These are phyloP conservation scores for Colletotrichum orbiculare DNA, from an alignment of 2,329 filamentous ascomycete species.

Conservation along the genomic window DNA sequence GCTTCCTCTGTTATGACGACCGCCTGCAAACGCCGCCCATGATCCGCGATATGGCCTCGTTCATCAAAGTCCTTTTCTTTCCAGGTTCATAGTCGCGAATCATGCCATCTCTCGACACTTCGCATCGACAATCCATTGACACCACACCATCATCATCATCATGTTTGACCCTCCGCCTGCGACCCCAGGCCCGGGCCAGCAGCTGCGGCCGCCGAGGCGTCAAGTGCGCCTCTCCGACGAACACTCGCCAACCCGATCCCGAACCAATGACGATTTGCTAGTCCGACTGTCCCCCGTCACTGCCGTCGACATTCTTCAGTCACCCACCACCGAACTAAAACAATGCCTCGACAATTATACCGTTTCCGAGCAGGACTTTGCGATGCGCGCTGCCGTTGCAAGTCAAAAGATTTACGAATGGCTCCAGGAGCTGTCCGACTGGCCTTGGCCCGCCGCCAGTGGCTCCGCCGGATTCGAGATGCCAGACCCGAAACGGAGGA, in stretches of 20 bases:
- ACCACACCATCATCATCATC: slow-evolving; percentile 21
- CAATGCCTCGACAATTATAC: slow-evolving; percentile 72
- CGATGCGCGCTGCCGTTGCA: slow-evolving; percentile 74
- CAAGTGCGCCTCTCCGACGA: slow-evolving; percentile 52
- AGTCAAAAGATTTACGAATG: slow-evolving; percentile 79
- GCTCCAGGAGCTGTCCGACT: slow-evolving; percentile 73
- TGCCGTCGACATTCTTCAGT: slow-evolving; percentile 69
- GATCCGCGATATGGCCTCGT: slow-evolving; percentile 34
- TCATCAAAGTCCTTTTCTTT: slow-evolving; percentile 22
- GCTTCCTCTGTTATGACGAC: slow-evolving; percentile 24
- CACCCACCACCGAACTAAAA: slow-evolving; percentile 63
- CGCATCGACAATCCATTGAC: slow-evolving; percentile 34
- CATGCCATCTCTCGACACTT: slow-evolving; percentile 28
- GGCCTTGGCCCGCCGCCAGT: slow-evolving; percentile 65
- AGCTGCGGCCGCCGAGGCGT: slow-evolving; percentile 49
- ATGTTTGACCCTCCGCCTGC: slow-evolving; percentile 51
- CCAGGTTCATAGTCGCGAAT: slow-evolving; percentile 34
- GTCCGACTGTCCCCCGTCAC: slow-evolving; percentile 69
- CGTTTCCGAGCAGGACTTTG: slow-evolving; percentile 75
- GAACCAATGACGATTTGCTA: slow-evolving; percentile 67
- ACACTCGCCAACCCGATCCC: slow-evolving; percentile 58
- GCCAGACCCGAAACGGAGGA: slow-evolving; percentile 55
- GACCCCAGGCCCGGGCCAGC: slow-evolving; percentile 47
- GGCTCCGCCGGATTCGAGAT: slow-evolving; percentile 66
- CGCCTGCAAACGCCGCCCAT: slow-evolving; percentile 29